Conservation (phyloP, 805 yeast species). For the Sugiyamaella floridensis region DNA sequence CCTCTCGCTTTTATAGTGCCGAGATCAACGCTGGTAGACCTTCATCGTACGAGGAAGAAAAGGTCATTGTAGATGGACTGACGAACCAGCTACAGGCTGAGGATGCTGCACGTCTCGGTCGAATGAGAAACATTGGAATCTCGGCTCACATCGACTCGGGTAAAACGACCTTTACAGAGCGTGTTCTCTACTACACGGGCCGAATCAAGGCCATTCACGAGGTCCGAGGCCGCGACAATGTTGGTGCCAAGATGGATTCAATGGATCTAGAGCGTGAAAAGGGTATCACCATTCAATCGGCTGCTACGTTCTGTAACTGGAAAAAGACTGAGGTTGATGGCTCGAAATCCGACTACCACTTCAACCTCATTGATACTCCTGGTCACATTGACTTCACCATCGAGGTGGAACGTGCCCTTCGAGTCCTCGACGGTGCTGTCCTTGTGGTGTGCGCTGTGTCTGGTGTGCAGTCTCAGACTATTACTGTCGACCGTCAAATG, state of each 20-base stretch:
- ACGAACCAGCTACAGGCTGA: constrained; percentile 24
- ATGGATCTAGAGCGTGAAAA: constrained; percentile 98
- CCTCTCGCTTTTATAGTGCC: background rate
- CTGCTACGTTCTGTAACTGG: constrained; percentile 98
- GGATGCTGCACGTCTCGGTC: constrained; percentile 39
- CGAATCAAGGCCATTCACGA: constrained; percentile 95
- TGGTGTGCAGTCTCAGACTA: constrained; percentile 98
- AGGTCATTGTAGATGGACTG: constrained; percentile 23
- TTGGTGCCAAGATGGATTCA: constrained; percentile 99
- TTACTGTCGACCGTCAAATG: constrained; percentile 98
- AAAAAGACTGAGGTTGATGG: constrained; percentile 41
- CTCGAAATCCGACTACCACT: constrained; percentile 62
- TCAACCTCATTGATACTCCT: constrained; percentile 95
- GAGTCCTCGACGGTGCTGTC: constrained; percentile 97
- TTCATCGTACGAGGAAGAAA: constrained; percentile 26
- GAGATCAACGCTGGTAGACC: background rate
- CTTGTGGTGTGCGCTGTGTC: constrained; percentile 97
- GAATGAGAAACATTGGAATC: constrained; percentile 90
- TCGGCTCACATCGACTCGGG: constrained; percentile 98
- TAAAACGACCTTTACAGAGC: constrained; percentile 95
- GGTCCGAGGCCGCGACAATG: constrained; percentile 91
- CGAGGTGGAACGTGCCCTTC: constrained; percentile 96
- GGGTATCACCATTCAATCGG: constrained; percentile 97
- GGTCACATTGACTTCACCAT: constrained; percentile 99
- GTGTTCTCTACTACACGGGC: constrained; percentile 93